These are phyloP conservation scores for Malassezia psittaci DNA, from an alignment of 1,284 basidiomycete species.

Conservation along the genomic window DNA sequence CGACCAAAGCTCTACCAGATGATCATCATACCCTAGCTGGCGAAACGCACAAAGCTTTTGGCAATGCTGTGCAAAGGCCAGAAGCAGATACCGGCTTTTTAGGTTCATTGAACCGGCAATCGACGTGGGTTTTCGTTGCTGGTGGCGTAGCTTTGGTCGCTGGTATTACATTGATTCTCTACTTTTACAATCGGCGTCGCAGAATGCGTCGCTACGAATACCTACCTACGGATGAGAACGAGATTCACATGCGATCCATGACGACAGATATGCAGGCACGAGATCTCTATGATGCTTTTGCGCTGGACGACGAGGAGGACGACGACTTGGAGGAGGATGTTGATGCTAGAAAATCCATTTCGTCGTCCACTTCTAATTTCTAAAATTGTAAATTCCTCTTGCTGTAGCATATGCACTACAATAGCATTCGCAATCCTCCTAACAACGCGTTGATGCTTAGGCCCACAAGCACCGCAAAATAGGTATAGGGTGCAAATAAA, in stretches of 20 bases:
- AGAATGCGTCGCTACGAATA: conserved; percentile 55
- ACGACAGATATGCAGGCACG: conserved; percentile 18
- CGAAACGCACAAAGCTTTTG: conserved; percentile 35
- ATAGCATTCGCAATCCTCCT: conserved; percentile 6
- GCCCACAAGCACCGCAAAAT: conserved; percentile 4
- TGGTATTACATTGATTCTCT: conserved; percentile 57
- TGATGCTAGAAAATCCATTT: not conserved
- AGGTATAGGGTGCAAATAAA: conserved; percentile 10
- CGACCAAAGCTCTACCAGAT: conserved; percentile 73
- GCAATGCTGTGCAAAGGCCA: conserved; percentile 33
- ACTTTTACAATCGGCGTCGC: conserved; percentile 49
- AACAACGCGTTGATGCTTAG: conserved; percentile 16
- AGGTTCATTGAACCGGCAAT: conserved; percentile 59
- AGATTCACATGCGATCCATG: conserved; percentile 31
- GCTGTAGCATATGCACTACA: not conserved
- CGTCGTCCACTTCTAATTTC: not conserved
- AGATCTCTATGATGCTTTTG: conserved; percentile 50
- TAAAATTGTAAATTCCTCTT: not conserved
- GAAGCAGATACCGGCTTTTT: conserved; percentile 73
- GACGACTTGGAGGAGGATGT: conserved; percentile 1
- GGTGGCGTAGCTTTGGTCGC: conserved; percentile 63
- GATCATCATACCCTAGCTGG: conserved; percentile 57
- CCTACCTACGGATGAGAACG: conserved; percentile 60
- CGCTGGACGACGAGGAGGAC: conserved; percentile 35
- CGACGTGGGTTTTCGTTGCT: conserved; percentile 76